Percentiles rank a stretch among this genome's conserved stretches.
These are phyloP conservation scores for Naganishia kalamii DNA, from an alignment of 768 basidiomycete species.

Conservation along the genomic window DNA sequence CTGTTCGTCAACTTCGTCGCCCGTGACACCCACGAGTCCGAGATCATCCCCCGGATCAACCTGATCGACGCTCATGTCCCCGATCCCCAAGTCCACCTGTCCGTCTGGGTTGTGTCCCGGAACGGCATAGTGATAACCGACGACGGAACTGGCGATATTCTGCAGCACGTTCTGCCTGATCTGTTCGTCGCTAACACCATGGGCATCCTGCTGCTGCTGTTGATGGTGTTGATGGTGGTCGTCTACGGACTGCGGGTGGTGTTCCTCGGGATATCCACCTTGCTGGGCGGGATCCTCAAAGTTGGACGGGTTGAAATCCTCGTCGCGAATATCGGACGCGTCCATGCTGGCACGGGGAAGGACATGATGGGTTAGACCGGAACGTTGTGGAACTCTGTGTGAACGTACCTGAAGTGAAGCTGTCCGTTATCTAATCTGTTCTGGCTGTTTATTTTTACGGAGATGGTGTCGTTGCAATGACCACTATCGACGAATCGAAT, in stretches of 20 bases:
- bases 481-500: background rate
- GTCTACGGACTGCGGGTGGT: background rate
- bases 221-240: background rate
- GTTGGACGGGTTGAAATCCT: conserved; percentile 12
- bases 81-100: conserved; percentile 4
- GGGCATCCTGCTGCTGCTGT: conserved; percentile 7
- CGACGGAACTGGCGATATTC: background rate
- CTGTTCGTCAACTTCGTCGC: conserved; percentile 4
- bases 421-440: conserved; percentile 10
- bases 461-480: background rate
- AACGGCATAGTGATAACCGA: conserved; percentile 1
- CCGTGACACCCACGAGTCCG: background rate
- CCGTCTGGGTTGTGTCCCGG: background rate
- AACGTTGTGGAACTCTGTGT: background rate
- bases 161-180: background rate
- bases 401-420: background rate
- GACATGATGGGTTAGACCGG: background rate
- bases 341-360: background rate
- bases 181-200: background rate
- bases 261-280: background rate
- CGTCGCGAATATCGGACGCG: conserved; percentile 13
- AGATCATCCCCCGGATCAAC: background rate
- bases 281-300: background rate
- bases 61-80: conserved; percentile 9
- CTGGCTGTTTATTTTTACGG: conserved; percentile 15